Evolutionary conservation across 2,329 filamentous ascomycete species (phyloP).

Genomic region (Penicillium freii): DNA sequence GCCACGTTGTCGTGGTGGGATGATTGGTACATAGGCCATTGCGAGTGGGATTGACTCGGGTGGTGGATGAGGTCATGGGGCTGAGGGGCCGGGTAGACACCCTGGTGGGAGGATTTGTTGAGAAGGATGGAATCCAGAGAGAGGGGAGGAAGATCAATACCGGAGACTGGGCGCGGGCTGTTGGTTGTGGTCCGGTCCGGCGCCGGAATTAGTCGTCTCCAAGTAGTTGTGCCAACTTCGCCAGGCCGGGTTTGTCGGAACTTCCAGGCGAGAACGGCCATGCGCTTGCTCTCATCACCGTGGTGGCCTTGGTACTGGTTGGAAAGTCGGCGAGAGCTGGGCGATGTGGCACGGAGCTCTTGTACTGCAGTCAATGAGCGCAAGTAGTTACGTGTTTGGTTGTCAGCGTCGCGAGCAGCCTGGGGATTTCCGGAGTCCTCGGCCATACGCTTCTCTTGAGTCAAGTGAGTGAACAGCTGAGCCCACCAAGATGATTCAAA

Average conservation of each 20-base stretch:
- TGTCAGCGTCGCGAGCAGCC: constrained; percentile 33
- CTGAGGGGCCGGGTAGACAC: constrained; percentile 34
- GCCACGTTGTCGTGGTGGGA: constrained; percentile 34
- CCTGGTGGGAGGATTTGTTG: constrained; percentile 30
- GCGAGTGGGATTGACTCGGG: constrained; percentile 30
- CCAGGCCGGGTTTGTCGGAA: constrained; percentile 44
- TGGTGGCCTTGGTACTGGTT: constrained; percentile 27
- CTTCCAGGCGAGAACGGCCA: constrained; percentile 48
- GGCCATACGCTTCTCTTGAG: constrained; percentile 40
- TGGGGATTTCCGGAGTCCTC: constrained; percentile 37
- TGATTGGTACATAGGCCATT: constrained; percentile 38
- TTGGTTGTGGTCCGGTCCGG: constrained; percentile 38
- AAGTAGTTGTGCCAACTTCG: constrained; percentile 45
- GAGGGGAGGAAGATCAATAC: constrained; percentile 38
- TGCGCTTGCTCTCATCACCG: constrained; percentile 35
- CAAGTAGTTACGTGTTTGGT: constrained; percentile 39
- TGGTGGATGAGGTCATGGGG: constrained; percentile 34
- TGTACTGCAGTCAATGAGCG: constrained; percentile 46
- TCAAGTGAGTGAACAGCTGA: constrained; percentile 42
- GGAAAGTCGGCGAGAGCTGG: constrained; percentile 28
- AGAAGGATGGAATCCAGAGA: constrained; percentile 38
- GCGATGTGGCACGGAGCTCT: constrained; percentile 42
- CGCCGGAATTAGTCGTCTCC: constrained; percentile 43
- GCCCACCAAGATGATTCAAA: constrained; percentile 50
- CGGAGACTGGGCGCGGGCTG: constrained; percentile 35